These are phyloP conservation scores for Podospora pseudopauciseta DNA, from an alignment of 495 filamentous ascomycete species.

Conservation along the genomic window DNA sequence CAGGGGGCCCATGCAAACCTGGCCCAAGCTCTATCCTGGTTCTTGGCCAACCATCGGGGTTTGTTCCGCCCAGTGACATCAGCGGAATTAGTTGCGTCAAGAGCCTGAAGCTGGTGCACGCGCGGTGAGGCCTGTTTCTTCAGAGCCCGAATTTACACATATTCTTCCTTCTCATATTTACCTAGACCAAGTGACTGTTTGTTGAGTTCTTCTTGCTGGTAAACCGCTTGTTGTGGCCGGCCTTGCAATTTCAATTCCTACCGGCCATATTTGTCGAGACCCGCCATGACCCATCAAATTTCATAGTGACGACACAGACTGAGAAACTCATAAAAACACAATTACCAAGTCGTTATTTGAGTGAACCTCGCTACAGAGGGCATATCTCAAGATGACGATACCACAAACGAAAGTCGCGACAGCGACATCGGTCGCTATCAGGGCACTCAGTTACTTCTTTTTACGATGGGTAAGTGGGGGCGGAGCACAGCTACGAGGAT, in stretches of 20 bases:
- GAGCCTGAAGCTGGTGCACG: background rate
- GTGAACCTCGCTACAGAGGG: background rate
- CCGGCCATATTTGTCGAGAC: background rate
- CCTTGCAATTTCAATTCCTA: background rate
- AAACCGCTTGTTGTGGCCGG: background rate
- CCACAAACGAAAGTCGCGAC: constrained; percentile 31
- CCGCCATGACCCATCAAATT: background rate
- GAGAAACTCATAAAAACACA: background rate
- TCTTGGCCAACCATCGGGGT: constrained; percentile 7
- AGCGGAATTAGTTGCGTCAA: constrained; percentile 22
- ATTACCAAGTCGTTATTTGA: background rate
- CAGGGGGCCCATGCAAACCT: constrained; percentile 3
- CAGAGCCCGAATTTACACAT: background rate
- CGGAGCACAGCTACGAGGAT: background rate
- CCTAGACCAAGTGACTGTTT: background rate
- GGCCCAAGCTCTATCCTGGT: constrained; percentile 9
- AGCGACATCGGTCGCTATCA: constrained; percentile 53
- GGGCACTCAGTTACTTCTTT: constrained; percentile 66
- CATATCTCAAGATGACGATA: constrained; percentile 21
- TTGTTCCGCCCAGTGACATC: constrained; percentile 29
- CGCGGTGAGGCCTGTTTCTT: constrained; percentile 2
- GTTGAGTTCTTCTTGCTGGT: background rate
- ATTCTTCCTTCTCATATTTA: background rate
- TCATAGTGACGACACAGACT: constrained; percentile 2
- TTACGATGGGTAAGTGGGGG: constrained; percentile 72